Conservation (phyloP, 2,329 filamentous ascomycete genomes). For the Penicillium sp. region DNA sequence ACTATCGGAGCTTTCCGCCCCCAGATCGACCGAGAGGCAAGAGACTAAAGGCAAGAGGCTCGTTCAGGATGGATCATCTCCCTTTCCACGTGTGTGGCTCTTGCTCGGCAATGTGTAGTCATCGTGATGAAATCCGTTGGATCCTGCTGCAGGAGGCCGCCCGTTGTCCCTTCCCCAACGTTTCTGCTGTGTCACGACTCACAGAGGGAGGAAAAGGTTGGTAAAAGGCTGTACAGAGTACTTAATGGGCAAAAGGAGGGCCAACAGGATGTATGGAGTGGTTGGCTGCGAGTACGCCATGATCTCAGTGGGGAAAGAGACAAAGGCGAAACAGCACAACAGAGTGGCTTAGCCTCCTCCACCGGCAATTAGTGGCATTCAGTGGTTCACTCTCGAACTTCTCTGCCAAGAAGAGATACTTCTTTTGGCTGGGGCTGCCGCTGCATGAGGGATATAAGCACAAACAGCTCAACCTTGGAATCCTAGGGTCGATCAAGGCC, state of each 20-base stretch:
- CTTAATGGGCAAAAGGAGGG: background rate
- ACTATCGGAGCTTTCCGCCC: background rate
- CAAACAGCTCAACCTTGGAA: conserved; percentile 22
- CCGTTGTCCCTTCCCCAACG: conserved; percentile 33
- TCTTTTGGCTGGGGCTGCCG: conserved; percentile 17
- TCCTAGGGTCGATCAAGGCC: conserved; percentile 8
- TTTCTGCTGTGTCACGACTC: conserved; percentile 35
- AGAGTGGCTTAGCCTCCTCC: background rate
- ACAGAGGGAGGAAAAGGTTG: conserved; percentile 11
- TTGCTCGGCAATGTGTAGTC: conserved; percentile 3
- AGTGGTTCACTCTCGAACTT: background rate
- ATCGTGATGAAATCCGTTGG: conserved; percentile 19
- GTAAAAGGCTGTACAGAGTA: background rate
- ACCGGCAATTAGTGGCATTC: background rate
- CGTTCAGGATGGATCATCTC: conserved; percentile 1
- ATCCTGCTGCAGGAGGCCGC: conserved; percentile 32
- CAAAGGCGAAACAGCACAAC: background rate
- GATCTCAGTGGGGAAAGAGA: background rate
- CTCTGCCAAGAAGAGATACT: conserved; percentile 3
- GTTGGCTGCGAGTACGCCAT: background rate
- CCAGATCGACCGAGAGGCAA: background rate
- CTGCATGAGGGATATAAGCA: conserved; percentile 19
- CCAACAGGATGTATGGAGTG: background rate
- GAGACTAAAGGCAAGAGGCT: background rate
- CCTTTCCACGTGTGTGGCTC: conserved; percentile 5